Evolutionary conservation across 495 filamentous ascomycete species (phyloP), one percentile per base, ranked within the genome.

Genomic region (Haplographium delicatum): DNA sequence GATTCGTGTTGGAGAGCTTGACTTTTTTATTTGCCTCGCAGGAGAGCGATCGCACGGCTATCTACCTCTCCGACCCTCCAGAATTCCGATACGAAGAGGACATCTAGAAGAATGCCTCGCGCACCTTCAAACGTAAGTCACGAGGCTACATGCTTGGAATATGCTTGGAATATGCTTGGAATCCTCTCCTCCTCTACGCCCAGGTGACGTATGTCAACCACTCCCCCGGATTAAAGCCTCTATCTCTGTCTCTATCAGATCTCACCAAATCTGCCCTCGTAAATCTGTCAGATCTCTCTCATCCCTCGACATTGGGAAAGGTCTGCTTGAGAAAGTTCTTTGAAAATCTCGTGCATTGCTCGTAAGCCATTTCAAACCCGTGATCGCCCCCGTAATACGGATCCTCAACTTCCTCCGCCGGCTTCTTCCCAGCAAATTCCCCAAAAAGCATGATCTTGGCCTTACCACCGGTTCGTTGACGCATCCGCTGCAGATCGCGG

Each of bases 301-400:
- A 59, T 19, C 40, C 24, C 35, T 54, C 43, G 13, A 46, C 64
- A 38, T 71, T 64, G 5, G 72, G 71, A 44, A 76, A 76, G n/a
- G 67, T 68, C 5, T 71, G 61, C 19, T 65, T 64, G 43, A 59
- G 47, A 42, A 62, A 58, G 45, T 84, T 85, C 61, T 76, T 78
- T 23, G 88, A 87, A 62, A 96, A 96, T 47, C 85, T 72, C 28
- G 75, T 68, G 42, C 84, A 81, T 70, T 96, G 93, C 65, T 91
- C 80, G 64, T 86, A 95, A 24, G 90, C 88, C 59, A 78, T 79
- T 53, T 88, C 84, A 61, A 98, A 98, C 4, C 89, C 89, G 50
- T 89, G 76, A 3, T 71, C 73, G 5, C 78, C 89, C 7, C 88
- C 89, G 69, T 97, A 96, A 62, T 98, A 98, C 7, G 93, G 93